Percentiles rank a stretch among this genome's conserved stretches.
Evolutionary conservation across 1,139 yeast genomes (phyloP).

Genomic region (Yamadazyma diddensiae): DNA sequence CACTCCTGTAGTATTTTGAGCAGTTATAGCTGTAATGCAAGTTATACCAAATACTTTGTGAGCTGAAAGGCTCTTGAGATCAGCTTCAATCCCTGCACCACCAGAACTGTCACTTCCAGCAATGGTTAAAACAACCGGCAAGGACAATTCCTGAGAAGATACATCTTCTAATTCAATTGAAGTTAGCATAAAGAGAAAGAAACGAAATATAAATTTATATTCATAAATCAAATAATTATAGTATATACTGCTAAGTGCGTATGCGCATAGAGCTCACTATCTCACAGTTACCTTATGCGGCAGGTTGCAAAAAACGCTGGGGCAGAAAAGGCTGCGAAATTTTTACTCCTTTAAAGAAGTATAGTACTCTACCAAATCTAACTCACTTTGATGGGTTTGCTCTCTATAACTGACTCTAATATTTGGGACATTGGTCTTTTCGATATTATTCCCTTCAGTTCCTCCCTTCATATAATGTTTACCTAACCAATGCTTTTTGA

Average conservation of each 20-base stretch:
- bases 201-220: no score
- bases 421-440: constrained; percentile 92
- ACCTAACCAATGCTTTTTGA: constrained; percentile 94
- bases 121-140: constrained; percentile 54
- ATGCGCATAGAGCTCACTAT: constrained; percentile 6
- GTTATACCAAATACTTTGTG: constrained; percentile 81
- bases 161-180: no score
- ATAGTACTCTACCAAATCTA: constrained; percentile 67
- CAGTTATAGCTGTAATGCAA: constrained; percentile 78
- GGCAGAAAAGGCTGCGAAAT: background rate
- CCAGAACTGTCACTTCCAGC: constrained; percentile 92
- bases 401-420: constrained; percentile 78
- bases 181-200: no score
- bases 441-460: constrained; percentile 78
- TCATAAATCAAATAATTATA: no score
- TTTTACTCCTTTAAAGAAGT: constrained; percentile 15
- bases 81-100: constrained; percentile 96
- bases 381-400: constrained; percentile 77
- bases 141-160: no score
- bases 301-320: no score
- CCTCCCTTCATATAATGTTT: constrained; percentile 61
- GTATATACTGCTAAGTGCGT: no score
- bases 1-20: constrained; percentile 74
- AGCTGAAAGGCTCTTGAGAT: constrained; percentile 75
- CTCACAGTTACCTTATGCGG: background rate